These are phyloP conservation scores for Neurospora discreta DNA, from an alignment of 495 filamentous ascomycete genomes.

Conservation along the genomic window DNA sequence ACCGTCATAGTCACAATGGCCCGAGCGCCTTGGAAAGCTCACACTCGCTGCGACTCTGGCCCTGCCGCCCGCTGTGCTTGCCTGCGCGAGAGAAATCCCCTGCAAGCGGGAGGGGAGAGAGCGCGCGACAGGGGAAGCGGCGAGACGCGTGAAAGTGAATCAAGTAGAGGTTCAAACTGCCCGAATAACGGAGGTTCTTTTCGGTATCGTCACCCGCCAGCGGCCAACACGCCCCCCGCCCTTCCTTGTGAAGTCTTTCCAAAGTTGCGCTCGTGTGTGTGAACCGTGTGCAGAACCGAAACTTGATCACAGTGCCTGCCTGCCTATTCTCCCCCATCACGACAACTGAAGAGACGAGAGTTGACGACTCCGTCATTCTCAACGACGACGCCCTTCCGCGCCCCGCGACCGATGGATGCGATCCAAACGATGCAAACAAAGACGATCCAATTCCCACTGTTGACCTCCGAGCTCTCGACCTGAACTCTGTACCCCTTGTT, in stretches of 20 bases:
- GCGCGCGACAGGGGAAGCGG: not conserved
- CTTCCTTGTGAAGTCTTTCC: not conserved
- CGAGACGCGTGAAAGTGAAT: not conserved
- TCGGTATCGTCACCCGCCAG: not conserved
- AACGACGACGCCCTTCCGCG: not conserved
- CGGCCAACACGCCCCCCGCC: not conserved
- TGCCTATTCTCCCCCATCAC: not conserved
- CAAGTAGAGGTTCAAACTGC: not conserved
- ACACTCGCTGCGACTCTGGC: not conserved
- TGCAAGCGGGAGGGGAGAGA: not conserved
- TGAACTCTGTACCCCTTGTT: not conserved
- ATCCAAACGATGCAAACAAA: not conserved
- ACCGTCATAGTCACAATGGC: not conserved
- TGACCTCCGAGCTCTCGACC: not conserved
- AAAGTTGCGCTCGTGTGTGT: not conserved
- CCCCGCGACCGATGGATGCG: not conserved
- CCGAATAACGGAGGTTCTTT: not conserved
- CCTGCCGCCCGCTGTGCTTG: not conserved
- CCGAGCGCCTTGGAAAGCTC: not conserved
- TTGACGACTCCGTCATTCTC: not conserved
- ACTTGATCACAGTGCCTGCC: not conserved
- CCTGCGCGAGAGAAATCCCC: not conserved
- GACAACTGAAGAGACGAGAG: not conserved
- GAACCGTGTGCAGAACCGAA: not conserved
- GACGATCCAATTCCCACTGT: not conserved